Evolutionary conservation across 2,329 filamentous ascomycete species (phyloP).

Genomic region (Escovopsis sp.): DNA sequence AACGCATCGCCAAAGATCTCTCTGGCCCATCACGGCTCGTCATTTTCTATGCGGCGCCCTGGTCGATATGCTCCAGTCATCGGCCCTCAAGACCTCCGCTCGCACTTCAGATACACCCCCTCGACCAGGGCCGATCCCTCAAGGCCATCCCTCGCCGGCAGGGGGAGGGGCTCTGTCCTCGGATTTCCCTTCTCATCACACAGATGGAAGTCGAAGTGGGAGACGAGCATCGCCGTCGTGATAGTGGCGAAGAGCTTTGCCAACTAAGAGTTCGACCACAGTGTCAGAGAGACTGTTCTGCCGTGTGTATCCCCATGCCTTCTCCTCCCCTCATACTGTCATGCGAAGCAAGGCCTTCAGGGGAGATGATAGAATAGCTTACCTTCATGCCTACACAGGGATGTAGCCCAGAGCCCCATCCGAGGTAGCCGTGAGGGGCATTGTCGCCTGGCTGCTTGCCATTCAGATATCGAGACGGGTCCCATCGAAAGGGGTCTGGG

Average conservation of each 20-base stretch:
- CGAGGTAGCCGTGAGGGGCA: constrained; percentile 14
- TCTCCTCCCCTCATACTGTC: no score
- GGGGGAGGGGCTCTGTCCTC: constrained; percentile 4
- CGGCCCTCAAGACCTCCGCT: constrained; percentile 1
- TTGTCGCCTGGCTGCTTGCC: constrained; percentile 30
- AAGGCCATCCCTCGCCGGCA: constrained; percentile 4
- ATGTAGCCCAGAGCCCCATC: constrained; percentile 22
- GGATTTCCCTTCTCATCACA: constrained; percentile 23
- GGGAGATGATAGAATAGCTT: background rate
- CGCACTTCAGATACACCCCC: constrained; percentile 2
- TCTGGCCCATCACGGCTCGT: background rate
- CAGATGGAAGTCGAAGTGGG: constrained; percentile 31
- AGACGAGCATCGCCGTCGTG: constrained; percentile 32
- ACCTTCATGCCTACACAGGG: constrained; percentile 13
- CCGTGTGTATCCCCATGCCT: constrained; percentile 4
- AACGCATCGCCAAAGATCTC: no score
- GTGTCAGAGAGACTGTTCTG: constrained; percentile 8
- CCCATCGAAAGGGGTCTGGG: constrained; percentile 29
- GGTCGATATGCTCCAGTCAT: background rate
- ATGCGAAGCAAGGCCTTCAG: no score
- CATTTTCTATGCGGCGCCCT: no score
- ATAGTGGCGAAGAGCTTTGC: constrained; percentile 37
- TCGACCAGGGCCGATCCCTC: background rate
- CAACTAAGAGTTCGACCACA: constrained; percentile 17
- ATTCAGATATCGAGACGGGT: constrained; percentile 32